Conservation (phyloP, 768 basidiomycete genomes). For the Termitomyces sp. region DNA sequence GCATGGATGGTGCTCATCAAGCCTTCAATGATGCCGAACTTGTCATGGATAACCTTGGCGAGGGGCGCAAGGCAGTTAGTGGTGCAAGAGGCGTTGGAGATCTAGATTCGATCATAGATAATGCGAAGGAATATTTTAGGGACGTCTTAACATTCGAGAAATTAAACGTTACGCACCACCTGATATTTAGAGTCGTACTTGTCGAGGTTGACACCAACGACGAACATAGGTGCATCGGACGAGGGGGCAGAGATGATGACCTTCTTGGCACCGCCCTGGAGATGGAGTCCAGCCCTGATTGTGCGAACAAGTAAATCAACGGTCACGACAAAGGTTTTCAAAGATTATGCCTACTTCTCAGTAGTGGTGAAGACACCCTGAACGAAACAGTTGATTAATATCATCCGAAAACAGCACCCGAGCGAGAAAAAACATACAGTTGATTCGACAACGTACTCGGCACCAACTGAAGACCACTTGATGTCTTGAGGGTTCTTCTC, state of each 20-base stretch:
- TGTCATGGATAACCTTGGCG: conserved; percentile 97
- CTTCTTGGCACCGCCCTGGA: conserved; percentile 99
- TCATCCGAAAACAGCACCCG: neutral
- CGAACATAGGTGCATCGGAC: conserved; percentile 94
- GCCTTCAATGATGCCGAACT: conserved; percentile 93
- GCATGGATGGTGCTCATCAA: conserved; percentile 99
- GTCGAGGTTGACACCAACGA: conserved; percentile 94
- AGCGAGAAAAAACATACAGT: conserved; percentile 49
- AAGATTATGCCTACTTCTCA: conserved; percentile 57
- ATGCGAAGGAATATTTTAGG: conserved; percentile 3
- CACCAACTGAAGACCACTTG: conserved; percentile 74
- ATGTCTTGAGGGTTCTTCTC: conserved; percentile 89
- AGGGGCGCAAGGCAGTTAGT: conserved; percentile 99
- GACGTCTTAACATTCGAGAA: neutral
- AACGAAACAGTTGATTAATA: neutral
- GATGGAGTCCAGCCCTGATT: conserved; percentile 78
- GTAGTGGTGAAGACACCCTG: conserved; percentile 96
- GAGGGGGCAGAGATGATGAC: conserved; percentile 99
- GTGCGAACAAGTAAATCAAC: conserved; percentile 9
- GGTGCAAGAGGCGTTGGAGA: conserved; percentile 99
- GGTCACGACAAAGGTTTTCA: neutral
- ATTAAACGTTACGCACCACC: conserved; percentile 51
- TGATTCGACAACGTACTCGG: conserved; percentile 94
- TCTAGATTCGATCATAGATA: conserved; percentile 31
- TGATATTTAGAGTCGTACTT: conserved; percentile 82